Base-by-base conservation (phyloP, 2,329 filamentous ascomycete genomes). In the Penicillium olsonii region DNA sequence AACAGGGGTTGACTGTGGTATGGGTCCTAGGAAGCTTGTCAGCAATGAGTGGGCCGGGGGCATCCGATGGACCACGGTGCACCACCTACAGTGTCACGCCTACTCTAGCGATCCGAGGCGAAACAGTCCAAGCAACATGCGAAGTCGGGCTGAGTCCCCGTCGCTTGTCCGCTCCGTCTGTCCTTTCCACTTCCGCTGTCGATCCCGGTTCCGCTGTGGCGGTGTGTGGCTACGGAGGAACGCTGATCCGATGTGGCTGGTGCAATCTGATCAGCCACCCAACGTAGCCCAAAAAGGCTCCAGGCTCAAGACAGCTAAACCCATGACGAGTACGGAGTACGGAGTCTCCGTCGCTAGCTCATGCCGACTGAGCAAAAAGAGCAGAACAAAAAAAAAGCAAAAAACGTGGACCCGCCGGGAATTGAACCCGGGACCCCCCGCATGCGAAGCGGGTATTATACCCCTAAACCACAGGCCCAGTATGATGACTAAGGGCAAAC, bases 191-290 rank as follows among this genome's bases (percentile, higher is more conserved):
- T 62, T 64, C 62, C 64, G 62, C 59, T 48, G 64, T 56, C 55
- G 63, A 68, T 66, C 62, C 46, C 49, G 48, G 50, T 58, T 62
- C 57, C 57, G 55, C 59, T 54, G 52, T 63, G 58, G 55, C 53
- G 15, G 40, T 38, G 3, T 48, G 45, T 48, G 45, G 42, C 50
- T 42, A 19, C 56, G 64, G 66, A 63, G 47, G 33, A 66, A 66
- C 40, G 26, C 63, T 68, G 55, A 60, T 63, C 56, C 66, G 65
- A 1, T 55, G 64, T 64, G 65, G 66, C 65, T 59, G 58, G 27
- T 29, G 12, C n/a, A n/a, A n/a, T n/a, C n/a, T n/a, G n/a, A n/a
- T n/a, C n/a, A n/a, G n/a, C n/a, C n/a, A n/a, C n/a, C n/a, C n/a
- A n/a, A n/a, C n/a, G n/a, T n/a, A n/a, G n/a, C n/a, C n/a, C n/a